Conservation (phyloP, 2,329 filamentous ascomycete species). For the Diaporthe ilicicola region DNA sequence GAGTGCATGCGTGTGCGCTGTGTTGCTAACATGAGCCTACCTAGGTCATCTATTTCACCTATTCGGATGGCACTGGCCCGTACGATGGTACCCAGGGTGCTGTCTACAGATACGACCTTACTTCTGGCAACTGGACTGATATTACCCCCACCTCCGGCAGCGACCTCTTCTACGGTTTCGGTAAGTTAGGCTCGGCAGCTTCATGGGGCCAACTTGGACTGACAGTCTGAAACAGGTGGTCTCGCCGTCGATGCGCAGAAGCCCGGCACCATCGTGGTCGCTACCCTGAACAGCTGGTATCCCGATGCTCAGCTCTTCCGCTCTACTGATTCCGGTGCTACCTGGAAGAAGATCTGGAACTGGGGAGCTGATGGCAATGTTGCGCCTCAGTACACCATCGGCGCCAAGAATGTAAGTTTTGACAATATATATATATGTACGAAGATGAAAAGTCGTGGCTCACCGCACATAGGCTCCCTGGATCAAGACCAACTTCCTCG, state of each 20-base stretch:
- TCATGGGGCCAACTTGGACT: background rate
- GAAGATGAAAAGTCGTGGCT: background rate
- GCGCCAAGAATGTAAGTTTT: conserved; percentile 39
- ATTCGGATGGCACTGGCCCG: conserved; percentile 63
- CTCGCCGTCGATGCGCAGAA: conserved; percentile 61
- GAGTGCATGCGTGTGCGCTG: fast-evolving
- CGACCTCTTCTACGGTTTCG: conserved; percentile 60
- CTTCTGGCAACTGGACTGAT: conserved; percentile 59
- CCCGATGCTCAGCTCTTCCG: conserved; percentile 66
- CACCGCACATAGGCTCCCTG: conserved; percentile 56
- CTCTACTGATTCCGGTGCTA: conserved; percentile 62
- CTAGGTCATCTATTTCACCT: conserved; percentile 57
- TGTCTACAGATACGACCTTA: conserved; percentile 63
- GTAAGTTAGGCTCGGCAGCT: background rate
- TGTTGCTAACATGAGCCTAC: background rate
- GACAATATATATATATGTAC: no score
- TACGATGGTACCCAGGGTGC: conserved; percentile 64
- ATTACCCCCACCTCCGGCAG: conserved; percentile 61
- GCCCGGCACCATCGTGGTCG: conserved; percentile 65
- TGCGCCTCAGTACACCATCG: conserved; percentile 55
- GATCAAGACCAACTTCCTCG: conserved; percentile 59
- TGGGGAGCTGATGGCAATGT: conserved; percentile 56
- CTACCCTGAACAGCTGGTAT: conserved; percentile 66
- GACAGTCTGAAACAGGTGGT: conserved; percentile 48
- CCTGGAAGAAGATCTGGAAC: conserved; percentile 63